A percentile compares a stretch with the other conserved stretches of the same genome.
phyloP scores from a whole-genome alignment of 208 protist genomes.

The Crithidia brevicula region DNA sequence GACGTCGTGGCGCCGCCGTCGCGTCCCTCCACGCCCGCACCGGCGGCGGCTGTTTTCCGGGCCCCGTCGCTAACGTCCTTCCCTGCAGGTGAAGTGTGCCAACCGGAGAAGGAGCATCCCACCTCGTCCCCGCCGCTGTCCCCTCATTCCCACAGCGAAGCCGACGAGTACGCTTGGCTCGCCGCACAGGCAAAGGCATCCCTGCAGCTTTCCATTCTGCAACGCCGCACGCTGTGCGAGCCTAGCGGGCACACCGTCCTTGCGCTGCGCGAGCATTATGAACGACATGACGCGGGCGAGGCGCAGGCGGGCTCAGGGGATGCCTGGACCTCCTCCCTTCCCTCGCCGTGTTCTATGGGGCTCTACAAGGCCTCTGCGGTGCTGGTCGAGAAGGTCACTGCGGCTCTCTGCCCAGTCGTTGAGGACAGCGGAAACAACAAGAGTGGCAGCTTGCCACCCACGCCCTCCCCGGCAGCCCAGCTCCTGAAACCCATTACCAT shows the following conservation, averaged over 20 bases:
- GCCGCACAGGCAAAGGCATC: conserved; percentile 5
- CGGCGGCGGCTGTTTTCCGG: conserved; percentile 7
- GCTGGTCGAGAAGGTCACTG: conserved; percentile 22
- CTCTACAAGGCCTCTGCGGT: conserved; percentile 15
- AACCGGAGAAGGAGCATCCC: neutral
- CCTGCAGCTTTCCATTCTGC: conserved; percentile 10
- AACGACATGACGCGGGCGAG: neutral
- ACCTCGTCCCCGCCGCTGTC: neutral
- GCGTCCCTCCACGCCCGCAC: neutral
- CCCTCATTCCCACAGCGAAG: neutral
- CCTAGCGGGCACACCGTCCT: conserved; percentile 6
- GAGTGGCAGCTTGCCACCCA: neutral
- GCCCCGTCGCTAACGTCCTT: neutral
- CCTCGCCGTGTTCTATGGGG: conserved; percentile 13
- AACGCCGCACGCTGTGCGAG: conserved; percentile 3
- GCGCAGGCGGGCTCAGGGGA: neutral
- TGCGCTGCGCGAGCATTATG: conserved; percentile 21
- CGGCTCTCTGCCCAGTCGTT: conserved; percentile 12
- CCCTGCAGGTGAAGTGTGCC: neutral
- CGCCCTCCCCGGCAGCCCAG: conserved; percentile 2
- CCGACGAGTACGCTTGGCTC: neutral
- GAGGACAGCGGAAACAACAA: neutral
- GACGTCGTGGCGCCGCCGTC: neutral
- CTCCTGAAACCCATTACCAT: conserved; percentile 24
- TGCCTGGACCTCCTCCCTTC: neutral